A percentile compares a stretch with the other conserved stretches of the same genome.
phyloP scores from a whole-genome alignment of 2,329 filamentous ascomycete genomes.

The Cordyceps javanica region DNA sequence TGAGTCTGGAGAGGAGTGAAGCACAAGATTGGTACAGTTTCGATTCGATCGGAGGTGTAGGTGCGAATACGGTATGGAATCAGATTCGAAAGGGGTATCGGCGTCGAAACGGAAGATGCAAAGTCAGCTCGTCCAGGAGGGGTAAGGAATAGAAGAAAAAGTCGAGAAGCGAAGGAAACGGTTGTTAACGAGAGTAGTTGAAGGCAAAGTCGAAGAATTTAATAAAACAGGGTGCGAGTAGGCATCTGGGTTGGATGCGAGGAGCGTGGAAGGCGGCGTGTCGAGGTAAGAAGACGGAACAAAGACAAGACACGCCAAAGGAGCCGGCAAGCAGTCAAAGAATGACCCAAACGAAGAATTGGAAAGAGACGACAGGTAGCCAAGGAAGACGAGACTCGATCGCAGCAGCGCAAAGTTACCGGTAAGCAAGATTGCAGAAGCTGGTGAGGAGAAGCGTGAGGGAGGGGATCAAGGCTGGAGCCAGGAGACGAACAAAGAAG shows the following conservation, averaged over 20 bases:
- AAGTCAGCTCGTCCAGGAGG: constrained; percentile 7
- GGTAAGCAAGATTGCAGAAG: constrained; percentile 4
- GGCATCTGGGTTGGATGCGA: constrained; percentile 3
- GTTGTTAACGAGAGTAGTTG: constrained; percentile 9
- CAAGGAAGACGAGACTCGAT: constrained; percentile 7
- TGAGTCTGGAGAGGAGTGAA: background rate
- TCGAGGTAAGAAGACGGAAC: background rate
- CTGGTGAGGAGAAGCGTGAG: constrained; percentile 9
- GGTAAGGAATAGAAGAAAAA: background rate
- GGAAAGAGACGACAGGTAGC: background rate
- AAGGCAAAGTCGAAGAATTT: background rate
- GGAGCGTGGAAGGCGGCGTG: background rate
- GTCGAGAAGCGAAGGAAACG: constrained; percentile 7
- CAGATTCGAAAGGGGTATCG: constrained; percentile 10
- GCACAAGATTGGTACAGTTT: background rate
- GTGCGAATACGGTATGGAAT: background rate
- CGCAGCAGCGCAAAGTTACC: constrained; percentile 8
- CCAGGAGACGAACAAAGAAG: constrained; percentile 9
- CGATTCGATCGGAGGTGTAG: constrained; percentile 1
- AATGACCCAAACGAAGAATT: background rate
- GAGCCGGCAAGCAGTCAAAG: background rate
- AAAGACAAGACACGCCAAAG: background rate
- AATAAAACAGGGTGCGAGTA: constrained; percentile 5
- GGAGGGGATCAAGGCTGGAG: constrained; percentile 10
- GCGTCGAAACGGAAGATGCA: constrained; percentile 5